A percentile compares a stretch with the other conserved stretches of the same genome.
phyloP scores from a whole-genome alignment of 108 stramenopile species.

The Bacterosira constricta region DNA sequence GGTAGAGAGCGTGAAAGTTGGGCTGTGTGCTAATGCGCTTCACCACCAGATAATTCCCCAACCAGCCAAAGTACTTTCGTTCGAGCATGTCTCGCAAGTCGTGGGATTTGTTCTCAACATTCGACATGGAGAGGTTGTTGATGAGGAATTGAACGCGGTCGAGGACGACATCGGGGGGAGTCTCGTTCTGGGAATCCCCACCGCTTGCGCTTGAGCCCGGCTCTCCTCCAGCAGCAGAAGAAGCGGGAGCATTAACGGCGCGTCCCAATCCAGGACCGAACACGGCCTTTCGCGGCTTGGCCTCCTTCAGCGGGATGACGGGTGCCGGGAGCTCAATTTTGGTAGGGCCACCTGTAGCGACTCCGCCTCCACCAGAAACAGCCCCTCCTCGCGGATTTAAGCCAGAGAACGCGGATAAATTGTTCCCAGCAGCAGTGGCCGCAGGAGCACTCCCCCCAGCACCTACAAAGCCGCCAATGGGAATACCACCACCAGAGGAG shows the following conservation, averaged over 20 bases:
- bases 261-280: constrained; percentile 86
- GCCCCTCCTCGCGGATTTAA: background rate
- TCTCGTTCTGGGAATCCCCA: constrained; percentile 71
- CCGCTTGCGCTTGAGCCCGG: constrained; percentile 25
- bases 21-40: constrained; percentile 98
- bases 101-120: constrained; percentile 90
- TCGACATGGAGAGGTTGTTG: constrained; percentile 96
- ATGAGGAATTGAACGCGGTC: constrained; percentile 97
- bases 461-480: constrained; percentile 19
- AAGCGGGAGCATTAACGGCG: constrained; percentile 67
- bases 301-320: constrained; percentile 14
- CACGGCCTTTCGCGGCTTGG: constrained; percentile 67
- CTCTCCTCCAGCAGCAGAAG: constrained; percentile 4
- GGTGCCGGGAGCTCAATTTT: constrained; percentile 34
- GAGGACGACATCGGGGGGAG: constrained; percentile 86
- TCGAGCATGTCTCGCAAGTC: constrained; percentile 89
- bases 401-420: constrained; percentile 2
- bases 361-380: background rate
- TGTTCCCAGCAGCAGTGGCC: constrained; percentile 1
- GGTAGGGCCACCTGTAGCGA: constrained; percentile 4
- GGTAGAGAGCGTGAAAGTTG: constrained; percentile 95
- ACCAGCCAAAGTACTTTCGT: constrained; percentile 92
- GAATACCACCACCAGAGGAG: background rate
- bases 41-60: constrained; percentile 97
- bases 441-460: constrained; percentile 20